phyloP scores from a whole-genome alignment of 148 eudicot genomes.

The Oxyria digyna region DNA sequence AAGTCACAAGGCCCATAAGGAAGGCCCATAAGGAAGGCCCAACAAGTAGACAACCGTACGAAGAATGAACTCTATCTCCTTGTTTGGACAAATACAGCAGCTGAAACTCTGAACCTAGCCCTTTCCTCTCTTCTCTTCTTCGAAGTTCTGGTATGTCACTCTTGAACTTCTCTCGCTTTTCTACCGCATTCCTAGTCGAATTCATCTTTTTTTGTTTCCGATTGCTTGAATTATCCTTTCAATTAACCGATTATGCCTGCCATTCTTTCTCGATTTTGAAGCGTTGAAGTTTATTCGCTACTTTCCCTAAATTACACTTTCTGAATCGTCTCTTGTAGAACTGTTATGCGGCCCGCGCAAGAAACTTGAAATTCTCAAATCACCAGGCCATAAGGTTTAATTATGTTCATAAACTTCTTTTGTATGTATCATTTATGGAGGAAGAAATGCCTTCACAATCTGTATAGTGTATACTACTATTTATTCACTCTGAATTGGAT shows the following conservation, averaged over 20 bases:
- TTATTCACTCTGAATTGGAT: neutral
- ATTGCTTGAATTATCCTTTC: neutral
- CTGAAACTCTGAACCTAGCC: neutral
- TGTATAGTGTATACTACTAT: neutral
- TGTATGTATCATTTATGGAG: neutral
- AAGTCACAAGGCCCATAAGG: neutral
- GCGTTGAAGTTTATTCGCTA: no score
- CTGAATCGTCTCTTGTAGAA: neutral
- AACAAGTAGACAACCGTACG: neutral
- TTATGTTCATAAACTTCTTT: neutral
- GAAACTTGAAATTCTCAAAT: neutral
- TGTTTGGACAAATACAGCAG: neutral
- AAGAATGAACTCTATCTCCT: neutral
- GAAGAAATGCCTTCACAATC: neutral
- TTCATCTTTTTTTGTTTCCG: neutral
- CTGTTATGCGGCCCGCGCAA: neutral
- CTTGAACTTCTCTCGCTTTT: neutral
- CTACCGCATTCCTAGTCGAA: neutral
- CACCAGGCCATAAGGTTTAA: neutral
- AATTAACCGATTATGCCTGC: neutral
- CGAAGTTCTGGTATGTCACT: conserved; percentile 2
- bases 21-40: neutral
- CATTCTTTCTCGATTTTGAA: neutral
- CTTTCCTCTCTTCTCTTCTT: neutral
- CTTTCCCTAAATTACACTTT: neutral